Percentiles rank a stretch among this genome's conserved stretches.
phyloP scores from a whole-genome alignment of 73 alveolate species.

The Stentor roeselii region DNA sequence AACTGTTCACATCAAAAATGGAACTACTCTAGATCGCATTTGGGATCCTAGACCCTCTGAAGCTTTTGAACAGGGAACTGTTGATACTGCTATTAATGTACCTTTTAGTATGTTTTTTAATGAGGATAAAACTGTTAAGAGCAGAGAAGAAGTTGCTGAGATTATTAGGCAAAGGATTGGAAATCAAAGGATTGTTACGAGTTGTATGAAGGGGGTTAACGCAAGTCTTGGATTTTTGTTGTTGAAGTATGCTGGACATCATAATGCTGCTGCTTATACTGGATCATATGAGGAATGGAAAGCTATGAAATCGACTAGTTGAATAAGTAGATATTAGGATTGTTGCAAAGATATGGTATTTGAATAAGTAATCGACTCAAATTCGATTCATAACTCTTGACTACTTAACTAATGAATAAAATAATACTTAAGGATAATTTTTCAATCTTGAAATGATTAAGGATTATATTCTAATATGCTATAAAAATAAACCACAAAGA shows the following conservation, averaged over 20 bases:
- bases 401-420: too few relatives aligned
- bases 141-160: not conserved
- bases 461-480: too few relatives aligned
- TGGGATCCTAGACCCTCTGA: not conserved
- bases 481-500: too few relatives aligned
- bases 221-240: not conserved
- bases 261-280: not conserved
- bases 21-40: not conserved
- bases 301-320: too few relatives aligned
- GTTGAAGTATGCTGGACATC: not conserved
- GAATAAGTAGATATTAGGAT: too few relatives aligned
- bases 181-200: not conserved
- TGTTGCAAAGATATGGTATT: too few relatives aligned
- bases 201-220: not conserved
- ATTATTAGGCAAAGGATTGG: not conserved
- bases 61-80: not conserved
- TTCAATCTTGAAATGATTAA: too few relatives aligned
- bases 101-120: not conserved
- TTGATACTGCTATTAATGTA: not conserved
- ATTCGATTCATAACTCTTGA: too few relatives aligned
- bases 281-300: constrained; percentile 23
- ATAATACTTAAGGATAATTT: too few relatives aligned
- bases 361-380: too few relatives aligned
- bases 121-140: constrained; percentile 17
- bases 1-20: not conserved